Evolutionary conservation across 2,329 filamentous ascomycete species (phyloP), one percentile per base, ranked within the genome.

Genomic region (Paraphaeosphaeria sporulosa): DNA sequence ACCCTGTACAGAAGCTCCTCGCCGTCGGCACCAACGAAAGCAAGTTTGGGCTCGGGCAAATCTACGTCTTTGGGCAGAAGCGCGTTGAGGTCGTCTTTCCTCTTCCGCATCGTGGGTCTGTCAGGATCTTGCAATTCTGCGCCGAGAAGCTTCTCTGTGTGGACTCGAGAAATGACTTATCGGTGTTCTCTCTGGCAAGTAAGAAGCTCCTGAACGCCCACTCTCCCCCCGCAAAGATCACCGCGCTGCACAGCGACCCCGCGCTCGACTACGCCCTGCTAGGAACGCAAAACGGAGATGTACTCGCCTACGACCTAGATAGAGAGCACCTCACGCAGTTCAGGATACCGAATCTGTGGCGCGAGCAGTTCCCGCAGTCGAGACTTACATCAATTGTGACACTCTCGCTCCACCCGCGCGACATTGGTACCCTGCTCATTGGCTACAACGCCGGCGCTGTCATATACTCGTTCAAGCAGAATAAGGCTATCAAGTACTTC

Each of bases 391-490:
- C 87, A 1, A 83, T 98, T 36, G 86, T 97, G 19, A 90, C 90
- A 17, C 82, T 99, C 72, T 87, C 93, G 61, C 84, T 98, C 68
- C 95, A 98, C 72, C 94, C 95, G 2, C 86, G 93, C 69, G 95
- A 99, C 74, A 92, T 98, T 65, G 95, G 95, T 4, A 93, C 93
- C 71, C 83, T 99, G 27, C 80, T 99, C 59, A 91, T 99, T 59
- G 94, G 90, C n/a, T 99, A 98, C 76, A 87, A 87, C 0, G 88
- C 94, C 66, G 95, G 95, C 15, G 93, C 92, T 6, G 92, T 92
- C 49, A 86, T 95, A 61, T 99, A 96, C 79, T 96, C 93, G 2
- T 96, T 99, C 83, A 98, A 99, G 80, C 91, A 96, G 76, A 94
- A 93, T 72, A 85, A 89, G 60, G 84, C 92, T 0, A 81, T 89